phyloP scores from a whole-genome alignment of 306 rosid species.

The Cucurbita argyrosperma region DNA sequence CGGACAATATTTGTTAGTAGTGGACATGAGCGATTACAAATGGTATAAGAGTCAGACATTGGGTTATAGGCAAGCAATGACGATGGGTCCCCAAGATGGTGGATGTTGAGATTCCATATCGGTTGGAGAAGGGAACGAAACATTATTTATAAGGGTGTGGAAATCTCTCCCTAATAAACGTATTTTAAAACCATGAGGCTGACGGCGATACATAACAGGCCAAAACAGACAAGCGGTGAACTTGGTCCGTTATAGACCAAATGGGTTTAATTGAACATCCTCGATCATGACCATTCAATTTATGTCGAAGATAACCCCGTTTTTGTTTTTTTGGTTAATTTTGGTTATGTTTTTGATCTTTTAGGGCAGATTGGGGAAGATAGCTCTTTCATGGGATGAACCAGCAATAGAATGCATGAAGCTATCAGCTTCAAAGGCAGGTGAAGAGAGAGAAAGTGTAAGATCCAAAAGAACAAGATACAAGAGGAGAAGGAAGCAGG shows the following conservation, averaged over 20 bases:
- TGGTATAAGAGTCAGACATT: too few relatives aligned
- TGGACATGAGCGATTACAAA: too few relatives aligned
- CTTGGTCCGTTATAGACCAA: too few relatives aligned
- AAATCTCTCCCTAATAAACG: too few relatives aligned
- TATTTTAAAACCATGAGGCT: too few relatives aligned
- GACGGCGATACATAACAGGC: too few relatives aligned
- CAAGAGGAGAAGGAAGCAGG: neutral
- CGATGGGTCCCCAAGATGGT: too few relatives aligned
- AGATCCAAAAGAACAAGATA: neutral
- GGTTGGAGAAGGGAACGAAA: too few relatives aligned
- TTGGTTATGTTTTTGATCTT: neutral
- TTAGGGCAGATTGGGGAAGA: neutral
- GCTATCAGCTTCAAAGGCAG: neutral
- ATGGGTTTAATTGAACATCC: neutral
- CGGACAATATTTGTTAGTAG: too few relatives aligned
- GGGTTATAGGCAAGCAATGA: rapidly evolving
- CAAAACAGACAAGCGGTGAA: too few relatives aligned
- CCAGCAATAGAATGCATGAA: neutral
- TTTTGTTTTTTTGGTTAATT: neutral
- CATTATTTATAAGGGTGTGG: too few relatives aligned
- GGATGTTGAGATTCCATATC: too few relatives aligned
- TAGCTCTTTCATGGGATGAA: neutral
- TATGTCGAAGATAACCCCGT: neutral
- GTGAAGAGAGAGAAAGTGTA: neutral
- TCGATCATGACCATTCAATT: neutral